Evolutionary conservation across 768 basidiomycete genomes (phyloP), one percentile per base, ranked within the genome.

Genomic region (Suillus plorans): DNA sequence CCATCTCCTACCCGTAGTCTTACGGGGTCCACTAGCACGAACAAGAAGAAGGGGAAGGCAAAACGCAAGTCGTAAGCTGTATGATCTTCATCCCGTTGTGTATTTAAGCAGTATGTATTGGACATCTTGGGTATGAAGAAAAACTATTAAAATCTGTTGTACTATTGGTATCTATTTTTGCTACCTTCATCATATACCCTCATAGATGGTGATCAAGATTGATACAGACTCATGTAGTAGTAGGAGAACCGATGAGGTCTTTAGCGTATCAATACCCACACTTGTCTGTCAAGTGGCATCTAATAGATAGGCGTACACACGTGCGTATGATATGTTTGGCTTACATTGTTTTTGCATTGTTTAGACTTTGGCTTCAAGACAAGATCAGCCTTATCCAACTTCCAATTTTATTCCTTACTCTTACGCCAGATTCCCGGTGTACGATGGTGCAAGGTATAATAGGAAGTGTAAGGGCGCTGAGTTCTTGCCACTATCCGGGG

Each of bases 1-100:
- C 72, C 74, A 16, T 39, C 28, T 47, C 64, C 64, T 44, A 63
- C 63, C n/a, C 36, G n/a, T 37, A 22, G 57, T 25, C 16, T n/a
- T 14, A 39, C 25, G 22, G 22, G 16, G 14, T 41, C 57, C 22
- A 28, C 25, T 42, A 28, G 18, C 28, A 16, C 25, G 22, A 42
- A 37, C 25, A 59, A 59, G 58, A 59, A 59, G 57, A 59, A 59
- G 41, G 25, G 58, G 18, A 59, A 41, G 9, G 57, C 39, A 25
- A 58, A 59, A 42, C 16, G 25, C 41, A 59, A 59, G 25, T 42
- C 39, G 28, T 59, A 8, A 42, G 18, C 6, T 42, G 12, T 28
- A 42, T 13, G 25, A 39, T 42, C 20, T 13, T 20, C 25, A 16
- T 22, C 5, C 5, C 12, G 41, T 59, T 20, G 18, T 42, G 42